Conservation (phyloP, 306 rosid species). For the Quercus variabilis region DNA sequence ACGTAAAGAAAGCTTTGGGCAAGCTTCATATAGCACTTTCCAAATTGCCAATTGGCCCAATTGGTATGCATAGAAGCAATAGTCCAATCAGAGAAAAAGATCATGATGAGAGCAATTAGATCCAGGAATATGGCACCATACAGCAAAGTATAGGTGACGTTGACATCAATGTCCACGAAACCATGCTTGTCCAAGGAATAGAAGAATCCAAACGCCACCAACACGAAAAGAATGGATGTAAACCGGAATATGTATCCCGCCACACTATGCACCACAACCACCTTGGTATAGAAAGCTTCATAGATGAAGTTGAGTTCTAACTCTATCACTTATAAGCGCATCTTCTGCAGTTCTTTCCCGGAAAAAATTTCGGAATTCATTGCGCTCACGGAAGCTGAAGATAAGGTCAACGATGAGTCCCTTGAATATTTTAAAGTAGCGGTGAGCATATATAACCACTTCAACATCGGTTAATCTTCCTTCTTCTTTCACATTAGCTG, state of each 20-base stretch:
- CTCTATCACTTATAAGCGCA: constrained; percentile 12
- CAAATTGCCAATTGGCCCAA: background rate
- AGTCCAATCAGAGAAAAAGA: constrained; percentile 30
- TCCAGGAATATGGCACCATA: constrained; percentile 34
- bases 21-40: fast-evolving
- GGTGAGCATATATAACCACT: constrained; percentile 14
- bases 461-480: background rate
- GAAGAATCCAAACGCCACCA: constrained; percentile 14
- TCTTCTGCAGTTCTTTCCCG: background rate
- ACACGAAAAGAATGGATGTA: background rate
- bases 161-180: constrained; percentile 16
- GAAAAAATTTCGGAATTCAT: constrained; percentile 23
- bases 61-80: background rate
- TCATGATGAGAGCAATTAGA: constrained; percentile 14
- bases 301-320: constrained; percentile 32
- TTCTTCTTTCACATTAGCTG: background rate
- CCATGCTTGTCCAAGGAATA: background rate
- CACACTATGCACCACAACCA: background rate
- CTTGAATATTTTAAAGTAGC: constrained; percentile 20
- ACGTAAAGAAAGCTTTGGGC: fast-evolving
- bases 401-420: constrained; percentile 35
- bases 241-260: too few species aligned
- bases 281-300: constrained; percentile 39
- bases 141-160: constrained; percentile 30
- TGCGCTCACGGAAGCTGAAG: constrained; percentile 16